A percentile compares a stretch with the other conserved stretches of the same genome.
Conservation (phyloP, 371 early-diverging fungal species). For the Basidiobolus meristosporus region DNA sequence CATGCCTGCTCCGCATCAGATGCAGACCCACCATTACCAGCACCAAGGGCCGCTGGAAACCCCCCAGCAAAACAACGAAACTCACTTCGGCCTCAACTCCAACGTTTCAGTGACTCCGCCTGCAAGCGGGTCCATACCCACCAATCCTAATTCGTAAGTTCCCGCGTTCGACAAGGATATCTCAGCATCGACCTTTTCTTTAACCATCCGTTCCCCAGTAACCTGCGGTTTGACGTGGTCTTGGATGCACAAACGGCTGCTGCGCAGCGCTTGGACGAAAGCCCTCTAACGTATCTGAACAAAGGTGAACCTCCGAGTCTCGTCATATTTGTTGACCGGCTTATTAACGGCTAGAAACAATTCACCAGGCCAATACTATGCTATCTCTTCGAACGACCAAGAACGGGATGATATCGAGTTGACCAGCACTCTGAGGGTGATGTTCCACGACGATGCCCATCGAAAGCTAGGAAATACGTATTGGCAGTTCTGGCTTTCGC, state of each 20-base stretch:
- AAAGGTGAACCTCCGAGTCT: slow-evolving; percentile 13
- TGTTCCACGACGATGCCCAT: slow-evolving; percentile 58
- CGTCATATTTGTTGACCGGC: neutral
- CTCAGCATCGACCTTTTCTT: too few relatives aligned
- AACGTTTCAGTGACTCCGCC: too few relatives aligned
- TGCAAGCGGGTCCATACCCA: too few relatives aligned
- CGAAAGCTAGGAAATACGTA: slow-evolving; percentile 39
- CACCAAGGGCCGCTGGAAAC: too few relatives aligned
- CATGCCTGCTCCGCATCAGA: too few relatives aligned
- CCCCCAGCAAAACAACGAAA: too few relatives aligned
- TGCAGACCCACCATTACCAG: too few relatives aligned
- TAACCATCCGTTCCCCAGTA: too few relatives aligned
- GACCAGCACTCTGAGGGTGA: slow-evolving; percentile 34
- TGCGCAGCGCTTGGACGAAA: slow-evolving; percentile 24
- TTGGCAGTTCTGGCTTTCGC: slow-evolving; percentile 60
- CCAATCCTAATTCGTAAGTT: too few relatives aligned
- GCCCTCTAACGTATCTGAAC: slow-evolving; percentile 36
- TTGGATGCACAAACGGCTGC: slow-evolving; percentile 30
- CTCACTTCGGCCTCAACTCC: too few relatives aligned
- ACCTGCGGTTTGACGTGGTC: slow-evolving; percentile 7
- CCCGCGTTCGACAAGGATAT: too few relatives aligned
- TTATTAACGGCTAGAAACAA: too few relatives aligned
- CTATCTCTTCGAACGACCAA: slow-evolving; percentile 21
- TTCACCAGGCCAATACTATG: slow-evolving; percentile 31
- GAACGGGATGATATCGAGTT: slow-evolving; percentile 18